Base-by-base conservation (phyloP, 1,139 yeast species). In the Sugiyamaella grinbergsii region DNA sequence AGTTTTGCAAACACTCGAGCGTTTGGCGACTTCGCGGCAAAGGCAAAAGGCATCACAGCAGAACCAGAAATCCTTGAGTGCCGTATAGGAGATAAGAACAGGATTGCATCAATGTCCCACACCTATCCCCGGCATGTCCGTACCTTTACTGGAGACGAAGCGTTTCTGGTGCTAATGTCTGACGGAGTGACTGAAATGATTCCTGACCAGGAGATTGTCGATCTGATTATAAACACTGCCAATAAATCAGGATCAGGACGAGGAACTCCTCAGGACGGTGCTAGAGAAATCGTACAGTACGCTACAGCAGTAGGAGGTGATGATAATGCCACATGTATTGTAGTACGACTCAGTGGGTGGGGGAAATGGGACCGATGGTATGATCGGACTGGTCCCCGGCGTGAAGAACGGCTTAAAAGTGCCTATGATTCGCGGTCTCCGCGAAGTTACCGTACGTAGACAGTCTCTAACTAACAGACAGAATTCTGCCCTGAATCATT, bases 251-350 rank as follows among this genome's bases (percentile, higher is more conserved):
- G 96, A 8, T 77, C 81, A 34, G 75, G 77, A 18, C 69, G 74
- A 32, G 96, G 96, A 1, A 81, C 90, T 0, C 96, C 98, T 0
- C 96, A 88, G 62, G 77, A 72, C 49, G 86, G 95, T 42, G 93
- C 97, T 0, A 83, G 81, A 56, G 97, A 91, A 66, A 85, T 93
- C 20, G 80, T 91, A 15, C 79, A 82, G 59, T 93, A 84, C 65
- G 86, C 91, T 13, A 93, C 86, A 63, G 87, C 87, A 46, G 78
- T 91, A 10, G 96, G 96, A 7, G 95, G 96, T 2, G 93, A 88
- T 62, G 98, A 93, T 67, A 93, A 93, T 69, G 95, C 98, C 10
- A 89, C 97, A 0, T 89, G 96, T 64, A 63, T 86, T 57, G 89
- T 93, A 10, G 70, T 93, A 2, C 73, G 95, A 51, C 72, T 93